Base-by-base conservation (phyloP, 805 yeast genomes). In the Tetrapisispora taiwanensis region DNA sequence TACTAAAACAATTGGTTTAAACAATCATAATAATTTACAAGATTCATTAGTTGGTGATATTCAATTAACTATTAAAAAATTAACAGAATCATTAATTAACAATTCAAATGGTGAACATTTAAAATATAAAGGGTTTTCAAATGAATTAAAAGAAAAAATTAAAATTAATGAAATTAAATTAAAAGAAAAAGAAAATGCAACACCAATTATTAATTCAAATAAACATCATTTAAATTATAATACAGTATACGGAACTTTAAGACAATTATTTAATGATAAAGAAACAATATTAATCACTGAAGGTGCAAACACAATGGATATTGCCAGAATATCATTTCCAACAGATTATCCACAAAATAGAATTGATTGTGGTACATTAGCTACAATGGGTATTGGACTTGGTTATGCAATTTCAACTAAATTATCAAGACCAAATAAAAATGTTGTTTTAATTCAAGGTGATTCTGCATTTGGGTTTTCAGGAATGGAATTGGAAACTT, bases 281-380 rank as follows among this genome's bases (percentile, higher is more conserved):
- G 51, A 65, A 12, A 62, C 74, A 1, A 53, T 78, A 3, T 66
- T 72, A 32, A 72, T 81, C 1, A 70, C 79, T 4, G 88, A 81
- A 58, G 88, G 88, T n/a, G 87, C 88, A 1, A 79, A 80, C 54
- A 79, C 87, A 0, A 81, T 81, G 87, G 88, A 81, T 51, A 68
- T 75, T 19, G 79, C 86, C 1, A 66, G 88, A 39, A 67, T 77
- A 10, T 73, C 81, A 0, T 80, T 81, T 55, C 75, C 77, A 5
- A 67, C 79, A 40, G 59, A 63, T 7, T 50, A 52, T 2, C 81
- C 87, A 0, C 70, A 72, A 46, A 72, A 67, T 18, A 60, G 85
- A 32, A 60, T 81, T 19, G 89, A 81, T 53, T 84, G 85, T 2
- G 88, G 87, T 4, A 81, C 87, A 0, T 79, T 78, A 60, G 86